Conservation (phyloP, 2,329 filamentous ascomycete genomes). For the Botrytis medusae region DNA sequence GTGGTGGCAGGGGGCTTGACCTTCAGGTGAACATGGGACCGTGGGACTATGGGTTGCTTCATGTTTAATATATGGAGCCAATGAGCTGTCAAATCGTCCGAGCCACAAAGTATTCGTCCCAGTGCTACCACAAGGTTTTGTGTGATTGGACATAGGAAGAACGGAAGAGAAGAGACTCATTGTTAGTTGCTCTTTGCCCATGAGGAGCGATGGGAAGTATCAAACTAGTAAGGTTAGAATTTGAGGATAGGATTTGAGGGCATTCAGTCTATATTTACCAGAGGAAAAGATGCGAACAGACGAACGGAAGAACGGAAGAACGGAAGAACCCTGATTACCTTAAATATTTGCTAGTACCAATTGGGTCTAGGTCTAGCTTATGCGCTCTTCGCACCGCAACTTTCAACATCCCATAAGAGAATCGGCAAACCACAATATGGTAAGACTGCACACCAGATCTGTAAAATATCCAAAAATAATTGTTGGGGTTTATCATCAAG, state of each 20-base stretch:
- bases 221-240: neutral
- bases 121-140: neutral
- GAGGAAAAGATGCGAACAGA: neutral
- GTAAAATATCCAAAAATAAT: no score
- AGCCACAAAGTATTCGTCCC: slow-evolving; percentile 6
- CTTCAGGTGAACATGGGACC: neutral
- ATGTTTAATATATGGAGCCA: slow-evolving; percentile 13
- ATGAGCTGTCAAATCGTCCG: slow-evolving; percentile 10
- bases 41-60: neutral
- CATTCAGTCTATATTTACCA: neutral
- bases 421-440: no score
- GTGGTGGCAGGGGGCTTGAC: neutral
- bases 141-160: neutral
- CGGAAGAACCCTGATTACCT: neutral
- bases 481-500: neutral
- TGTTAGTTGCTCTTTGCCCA: neutral
- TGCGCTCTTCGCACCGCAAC: neutral
- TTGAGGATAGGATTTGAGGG: neutral
- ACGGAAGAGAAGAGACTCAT: neutral
- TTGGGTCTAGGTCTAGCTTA: neutral
- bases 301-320: neutral
- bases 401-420: neutral
- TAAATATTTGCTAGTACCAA: rapidly evolving
- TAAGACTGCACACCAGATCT: no score
- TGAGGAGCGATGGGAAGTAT: neutral